These are phyloP conservation scores for Cardamine chenopodiifolia DNA, from an alignment of 345 rosid species.

Conservation along the genomic window DNA sequence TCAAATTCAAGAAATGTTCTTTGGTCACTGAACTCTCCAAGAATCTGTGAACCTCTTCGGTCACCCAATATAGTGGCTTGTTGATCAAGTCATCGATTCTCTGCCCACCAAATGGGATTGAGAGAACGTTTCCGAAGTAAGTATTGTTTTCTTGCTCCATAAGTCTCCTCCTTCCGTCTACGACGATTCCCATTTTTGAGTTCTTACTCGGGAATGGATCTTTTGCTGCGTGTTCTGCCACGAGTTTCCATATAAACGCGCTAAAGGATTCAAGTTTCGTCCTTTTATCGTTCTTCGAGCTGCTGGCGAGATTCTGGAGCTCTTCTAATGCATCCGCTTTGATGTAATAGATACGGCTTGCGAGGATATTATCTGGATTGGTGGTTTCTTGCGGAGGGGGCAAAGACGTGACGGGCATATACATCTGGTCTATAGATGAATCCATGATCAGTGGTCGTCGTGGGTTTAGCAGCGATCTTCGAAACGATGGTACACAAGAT, in stretches of 20 bases:
- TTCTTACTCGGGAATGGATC: slow-evolving; percentile 8
- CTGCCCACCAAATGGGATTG: slow-evolving; percentile 59
- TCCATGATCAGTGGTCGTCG: slow-evolving; percentile 49
- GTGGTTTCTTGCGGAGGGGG: slow-evolving; percentile 48
- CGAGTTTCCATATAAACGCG: slow-evolving; percentile 71
- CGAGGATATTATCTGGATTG: slow-evolving; percentile 35
- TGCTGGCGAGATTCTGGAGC: slow-evolving; percentile 52
- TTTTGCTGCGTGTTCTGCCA: slow-evolving; percentile 47
- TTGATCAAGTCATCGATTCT: slow-evolving; percentile 43
- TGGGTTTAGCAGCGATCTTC: slow-evolving; percentile 63
- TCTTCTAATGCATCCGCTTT: slow-evolving; percentile 41
- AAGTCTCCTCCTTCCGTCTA: slow-evolving; percentile 66
- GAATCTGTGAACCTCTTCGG: slow-evolving; percentile 56
- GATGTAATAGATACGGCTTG: slow-evolving; percentile 64
- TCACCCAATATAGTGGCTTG: slow-evolving; percentile 58
- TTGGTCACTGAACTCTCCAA: slow-evolving; percentile 43
- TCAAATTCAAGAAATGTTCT: slow-evolving; percentile 72
- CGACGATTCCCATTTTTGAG: slow-evolving; percentile 67
- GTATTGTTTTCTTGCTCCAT: slow-evolving; percentile 23
- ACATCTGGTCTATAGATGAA: slow-evolving; percentile 54
- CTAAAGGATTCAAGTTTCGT: slow-evolving; percentile 69
- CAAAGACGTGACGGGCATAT: slow-evolving; percentile 51
- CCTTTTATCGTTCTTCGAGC: slow-evolving; percentile 36
- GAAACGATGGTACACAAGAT: slow-evolving; percentile 55
- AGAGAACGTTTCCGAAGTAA: slow-evolving; percentile 61